phyloP scores from a whole-genome alignment of 148 eudicot species.

The Tetragonia tetragonoides region DNA sequence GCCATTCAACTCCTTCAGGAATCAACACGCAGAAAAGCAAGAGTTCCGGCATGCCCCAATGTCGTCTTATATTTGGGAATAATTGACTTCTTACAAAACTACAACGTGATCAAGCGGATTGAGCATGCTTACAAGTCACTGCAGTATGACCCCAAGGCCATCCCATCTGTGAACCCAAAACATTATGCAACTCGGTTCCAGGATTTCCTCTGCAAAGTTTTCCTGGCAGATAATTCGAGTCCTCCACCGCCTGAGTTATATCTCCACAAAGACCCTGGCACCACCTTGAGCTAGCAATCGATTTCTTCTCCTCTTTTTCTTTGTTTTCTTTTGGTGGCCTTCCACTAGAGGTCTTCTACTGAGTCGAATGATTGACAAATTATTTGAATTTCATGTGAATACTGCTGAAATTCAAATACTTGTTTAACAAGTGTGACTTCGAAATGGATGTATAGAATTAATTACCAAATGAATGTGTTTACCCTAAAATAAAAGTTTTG shows the following conservation, averaged over 20 bases:
- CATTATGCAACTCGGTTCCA: slow-evolving; percentile 37
- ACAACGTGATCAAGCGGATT: slow-evolving; percentile 35
- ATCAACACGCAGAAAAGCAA: background rate
- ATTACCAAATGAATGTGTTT: no score
- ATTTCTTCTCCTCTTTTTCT: no score
- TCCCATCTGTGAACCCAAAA: slow-evolving; percentile 39
- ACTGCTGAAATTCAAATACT: no score
- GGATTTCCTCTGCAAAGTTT: slow-evolving; percentile 39
- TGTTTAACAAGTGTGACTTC: no score
- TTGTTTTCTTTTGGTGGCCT: no score
- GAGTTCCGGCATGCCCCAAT: background rate
- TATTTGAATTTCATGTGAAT: no score
- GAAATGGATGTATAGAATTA: no score
- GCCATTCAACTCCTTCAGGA: slow-evolving; percentile 17
- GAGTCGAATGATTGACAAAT: no score
- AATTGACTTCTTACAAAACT: slow-evolving; percentile 41
- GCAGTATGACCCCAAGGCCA: slow-evolving; percentile 31
- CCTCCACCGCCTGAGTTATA: background rate
- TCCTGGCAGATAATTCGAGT: slow-evolving; percentile 21
- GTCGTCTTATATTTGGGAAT: slow-evolving; percentile 36
- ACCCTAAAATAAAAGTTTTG: no score
- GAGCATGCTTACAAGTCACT: slow-evolving; percentile 46
- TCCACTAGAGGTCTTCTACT: no score
- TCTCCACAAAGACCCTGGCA: background rate
- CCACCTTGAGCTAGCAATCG: slow-evolving; percentile 10